Conservation (phyloP, 192 early-diverging fungal species). For the Coemansia sp. region DNA sequence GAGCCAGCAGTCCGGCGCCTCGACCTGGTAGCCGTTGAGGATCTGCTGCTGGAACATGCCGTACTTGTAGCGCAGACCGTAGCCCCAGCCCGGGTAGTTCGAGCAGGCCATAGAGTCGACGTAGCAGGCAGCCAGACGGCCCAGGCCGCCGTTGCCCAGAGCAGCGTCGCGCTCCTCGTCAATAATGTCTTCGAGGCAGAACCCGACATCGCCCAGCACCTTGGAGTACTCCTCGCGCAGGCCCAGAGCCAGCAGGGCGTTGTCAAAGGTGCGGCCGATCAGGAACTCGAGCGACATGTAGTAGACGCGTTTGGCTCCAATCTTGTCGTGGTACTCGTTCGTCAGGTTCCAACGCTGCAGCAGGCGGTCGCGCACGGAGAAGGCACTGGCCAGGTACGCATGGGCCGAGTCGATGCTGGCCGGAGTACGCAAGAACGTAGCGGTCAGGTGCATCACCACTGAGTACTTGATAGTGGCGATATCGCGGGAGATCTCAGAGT, state of each 20-base stretch:
- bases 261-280: conserved; percentile 95
- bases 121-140: conserved; percentile 96
- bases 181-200: conserved; percentile 88
- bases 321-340: conserved; percentile 74
- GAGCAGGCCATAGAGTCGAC: conserved; percentile 94
- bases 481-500: conserved; percentile 59
- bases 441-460: conserved; percentile 85
- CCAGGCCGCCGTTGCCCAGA: conserved; percentile 96
- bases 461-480: conserved; percentile 73
- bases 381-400: conserved; percentile 90
- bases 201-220: conserved; percentile 75
- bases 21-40: conserved; percentile 92
- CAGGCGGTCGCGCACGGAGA: conserved; percentile 89
- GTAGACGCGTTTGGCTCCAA: conserved; percentile 90
- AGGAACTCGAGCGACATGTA: conserved; percentile 98
- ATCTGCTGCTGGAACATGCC: conserved; percentile 99
- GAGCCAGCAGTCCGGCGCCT: conserved; percentile 96
- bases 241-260: conserved; percentile 84
- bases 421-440: conserved; percentile 84
- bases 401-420: conserved; percentile 91
- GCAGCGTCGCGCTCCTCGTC: conserved; percentile 95
- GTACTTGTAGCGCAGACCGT: conserved; percentile 96
- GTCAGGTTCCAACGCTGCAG: conserved; percentile 94
- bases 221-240: conserved; percentile 76
- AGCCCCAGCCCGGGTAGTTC: conserved; percentile 95